Base-by-base conservation (phyloP, 257 asterid genomes). In the Jacaranda copaia region DNA sequence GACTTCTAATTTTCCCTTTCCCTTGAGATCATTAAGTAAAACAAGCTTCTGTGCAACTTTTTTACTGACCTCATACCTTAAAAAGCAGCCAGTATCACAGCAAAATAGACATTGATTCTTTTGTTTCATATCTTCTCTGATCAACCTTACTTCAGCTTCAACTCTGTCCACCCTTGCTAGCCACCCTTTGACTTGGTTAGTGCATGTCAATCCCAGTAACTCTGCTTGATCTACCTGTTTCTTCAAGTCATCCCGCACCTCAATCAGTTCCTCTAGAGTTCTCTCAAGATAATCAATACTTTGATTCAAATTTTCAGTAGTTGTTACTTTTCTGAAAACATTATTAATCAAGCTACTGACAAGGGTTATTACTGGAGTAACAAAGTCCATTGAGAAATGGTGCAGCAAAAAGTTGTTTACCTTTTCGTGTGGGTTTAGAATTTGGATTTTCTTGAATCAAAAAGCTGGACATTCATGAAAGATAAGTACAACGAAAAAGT, bases 151-250 rank as follows among this genome's bases (percentile, higher is more conserved):
- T 77, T 82, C 81, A 20, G 57, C 77, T 40, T 79, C 88, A n/a
- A 68, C 87, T 72, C 59, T 70, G 15, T 77, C 84, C 0, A 87
- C 90, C 81, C 90, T 80, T 40, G 63, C 74, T 20, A 87, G 81
- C 88, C 88, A 87, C 45, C 90, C 88, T 69, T 69, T 87, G 63
- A 87, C 87, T 78, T 84, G 87, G 78, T 76, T 77, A 15, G 88
- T 84, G 70, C 82, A 83, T 4, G 83, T 84, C 15, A 82, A 74
- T 14, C 90, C 88, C 74, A 77, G 46, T 2, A 74, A 10, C 79
- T 72, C 88, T 0, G 90, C 88, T 75, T 67, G 81, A 70, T 87
- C 88, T 1, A 87, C 90, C 69, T 84, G 83, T 66, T 67, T 80
- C 75, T 78, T 85, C 81, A 84, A 62, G 77, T 87, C 90, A 64